phyloP scores from a whole-genome alignment of 257 asterid species.

The Galeopsis tetrahit region DNA sequence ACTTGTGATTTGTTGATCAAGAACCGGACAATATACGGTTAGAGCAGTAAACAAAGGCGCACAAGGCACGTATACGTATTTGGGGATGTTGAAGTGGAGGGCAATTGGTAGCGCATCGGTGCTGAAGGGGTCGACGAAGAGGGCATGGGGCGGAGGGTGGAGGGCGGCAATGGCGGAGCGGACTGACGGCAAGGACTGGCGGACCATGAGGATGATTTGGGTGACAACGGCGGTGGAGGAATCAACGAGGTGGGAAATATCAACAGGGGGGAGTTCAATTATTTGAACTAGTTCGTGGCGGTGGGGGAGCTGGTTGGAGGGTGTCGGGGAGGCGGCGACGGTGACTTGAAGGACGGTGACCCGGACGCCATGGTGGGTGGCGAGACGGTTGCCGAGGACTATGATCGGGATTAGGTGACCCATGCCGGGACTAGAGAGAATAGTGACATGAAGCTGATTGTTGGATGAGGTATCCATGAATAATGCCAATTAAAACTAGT shows the following conservation, averaged over 20 bases:
- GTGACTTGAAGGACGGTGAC: conserved; percentile 53
- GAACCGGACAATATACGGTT: conserved; percentile 51
- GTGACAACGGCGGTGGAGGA: conserved; percentile 48
- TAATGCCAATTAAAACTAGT: no score
- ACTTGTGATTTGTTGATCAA: conserved; percentile 52
- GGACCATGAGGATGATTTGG: conserved; percentile 45
- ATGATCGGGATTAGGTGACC: conserved; percentile 72
- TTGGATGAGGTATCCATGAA: conserved; percentile 16
- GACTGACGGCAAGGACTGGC: conserved; percentile 49
- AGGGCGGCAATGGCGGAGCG: conserved; percentile 48
- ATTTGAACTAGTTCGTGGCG: conserved; percentile 31
- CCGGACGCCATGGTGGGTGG: conserved; percentile 44
- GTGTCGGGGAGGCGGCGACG: conserved; percentile 41
- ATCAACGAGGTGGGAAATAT: conserved; percentile 50
- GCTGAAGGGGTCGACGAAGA: conserved; percentile 59
- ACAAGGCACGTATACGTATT: conserved; percentile 48
- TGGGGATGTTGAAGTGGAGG: conserved; percentile 50
- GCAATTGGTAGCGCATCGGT: conserved; percentile 54
- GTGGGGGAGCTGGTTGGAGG: conserved; percentile 35
- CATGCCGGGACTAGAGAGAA: conserved; percentile 71
- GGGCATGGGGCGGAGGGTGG: conserved; percentile 53
- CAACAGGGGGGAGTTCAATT: conserved; percentile 48
- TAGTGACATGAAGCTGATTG: conserved; percentile 43
- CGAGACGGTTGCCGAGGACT: conserved; percentile 60
- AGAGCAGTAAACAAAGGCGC: conserved; percentile 65